Evolutionary conservation across 2,329 filamentous ascomycete genomes (phyloP).

Genomic region (Sclerotinia spermophila): DNA sequence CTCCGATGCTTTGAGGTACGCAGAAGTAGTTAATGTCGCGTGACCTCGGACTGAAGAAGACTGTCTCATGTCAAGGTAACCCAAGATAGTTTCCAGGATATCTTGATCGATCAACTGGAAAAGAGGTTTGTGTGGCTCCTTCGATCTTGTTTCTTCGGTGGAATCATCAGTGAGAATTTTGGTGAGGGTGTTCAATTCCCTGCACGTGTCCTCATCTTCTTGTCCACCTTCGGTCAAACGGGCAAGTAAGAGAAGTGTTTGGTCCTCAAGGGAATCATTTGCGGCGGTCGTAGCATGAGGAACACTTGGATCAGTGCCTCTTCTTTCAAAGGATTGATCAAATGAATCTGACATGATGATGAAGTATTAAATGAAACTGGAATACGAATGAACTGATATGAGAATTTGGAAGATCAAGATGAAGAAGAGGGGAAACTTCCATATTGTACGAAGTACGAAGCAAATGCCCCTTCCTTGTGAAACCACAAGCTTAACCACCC

Average conservation of each 20-base stretch:
- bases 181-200: conserved; percentile 55
- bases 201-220: conserved; percentile 69
- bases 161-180: conserved; percentile 54
- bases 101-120: conserved; percentile 63
- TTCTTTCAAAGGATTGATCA: conserved; percentile 14
- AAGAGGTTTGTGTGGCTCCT: conserved; percentile 39
- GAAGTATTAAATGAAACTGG: background rate
- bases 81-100: conserved; percentile 79
- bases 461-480: conserved; percentile 4
- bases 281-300: conserved; percentile 21
- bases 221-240: conserved; percentile 87
- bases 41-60: conserved; percentile 71
- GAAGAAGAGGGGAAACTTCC: background rate
- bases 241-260: conserved; percentile 58
- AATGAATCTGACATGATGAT: conserved; percentile 9
- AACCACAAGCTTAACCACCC: background rate
- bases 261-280: conserved; percentile 34
- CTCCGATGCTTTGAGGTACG: conserved; percentile 74
- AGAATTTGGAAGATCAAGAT: conserved; percentile 4
- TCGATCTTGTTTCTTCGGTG: conserved; percentile 25
- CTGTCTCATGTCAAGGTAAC: conserved; percentile 80
- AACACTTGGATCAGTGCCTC: conserved; percentile 28
- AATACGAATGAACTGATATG: background rate
- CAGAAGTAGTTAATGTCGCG: conserved; percentile 76
- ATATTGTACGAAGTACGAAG: background rate